phyloP scores from a whole-genome alignment of 129 eudicot species.

The sunflower (Helianthus annuus) region DNA sequence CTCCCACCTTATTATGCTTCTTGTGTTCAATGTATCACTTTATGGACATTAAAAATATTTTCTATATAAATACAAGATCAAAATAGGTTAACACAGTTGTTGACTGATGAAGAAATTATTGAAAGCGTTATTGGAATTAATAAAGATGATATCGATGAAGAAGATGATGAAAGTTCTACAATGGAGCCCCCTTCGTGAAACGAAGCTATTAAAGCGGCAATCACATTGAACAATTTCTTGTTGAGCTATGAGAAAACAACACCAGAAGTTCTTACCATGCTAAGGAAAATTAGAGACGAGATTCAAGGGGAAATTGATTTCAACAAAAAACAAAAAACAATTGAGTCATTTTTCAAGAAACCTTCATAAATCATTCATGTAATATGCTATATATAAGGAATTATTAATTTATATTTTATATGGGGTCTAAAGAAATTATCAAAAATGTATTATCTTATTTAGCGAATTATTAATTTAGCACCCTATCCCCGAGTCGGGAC shows the following conservation, averaged over 20 bases:
- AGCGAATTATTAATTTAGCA: slow-evolving; percentile 42
- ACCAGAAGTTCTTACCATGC: slow-evolving; percentile 31
- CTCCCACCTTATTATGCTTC: slow-evolving; percentile 20
- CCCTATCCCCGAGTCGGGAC: slow-evolving; percentile 40
- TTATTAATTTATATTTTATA: slow-evolving; percentile 30
- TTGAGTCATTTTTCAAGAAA: slow-evolving; percentile 4
- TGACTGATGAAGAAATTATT: too few relatives aligned
- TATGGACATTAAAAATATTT: too few relatives aligned
- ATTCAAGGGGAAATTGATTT: too few relatives aligned
- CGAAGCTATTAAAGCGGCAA: slow-evolving; percentile 34
- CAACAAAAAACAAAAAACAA: too few relatives aligned
- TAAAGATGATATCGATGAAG: too few relatives aligned
- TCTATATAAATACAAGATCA: too few relatives aligned
- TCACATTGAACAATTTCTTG: slow-evolving; percentile 44
- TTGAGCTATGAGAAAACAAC: slow-evolving; percentile 42
- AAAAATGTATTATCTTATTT: slow-evolving; percentile 36
- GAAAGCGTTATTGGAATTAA: too few relatives aligned
- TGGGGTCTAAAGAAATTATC: slow-evolving; percentile 30
- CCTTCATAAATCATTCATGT: slow-evolving; percentile 15
- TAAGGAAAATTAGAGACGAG: slow-evolving; percentile 16
- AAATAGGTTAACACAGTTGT: too few relatives aligned
- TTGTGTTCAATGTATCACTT: too few relatives aligned
- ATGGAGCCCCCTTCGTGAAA: slow-evolving; percentile 25
- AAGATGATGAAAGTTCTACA: background rate
- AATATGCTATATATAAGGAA: slow-evolving; percentile 31